Conservation (phyloP, 495 filamentous ascomycete species). For the Penicillium herquei region DNA sequence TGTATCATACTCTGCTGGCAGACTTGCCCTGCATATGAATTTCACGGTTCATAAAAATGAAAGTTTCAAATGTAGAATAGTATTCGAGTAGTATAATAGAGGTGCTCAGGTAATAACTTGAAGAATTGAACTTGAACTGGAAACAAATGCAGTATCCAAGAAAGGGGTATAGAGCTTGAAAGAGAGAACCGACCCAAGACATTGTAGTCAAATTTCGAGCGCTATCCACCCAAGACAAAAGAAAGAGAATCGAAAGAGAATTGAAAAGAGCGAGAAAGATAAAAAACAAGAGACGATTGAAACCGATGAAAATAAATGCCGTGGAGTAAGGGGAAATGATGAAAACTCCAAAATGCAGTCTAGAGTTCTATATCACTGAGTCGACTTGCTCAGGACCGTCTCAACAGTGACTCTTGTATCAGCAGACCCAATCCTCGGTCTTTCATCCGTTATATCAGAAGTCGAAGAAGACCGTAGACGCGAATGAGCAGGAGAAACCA, state of each 20-base stretch:
- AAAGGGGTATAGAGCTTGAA: slow-evolving; percentile 2
- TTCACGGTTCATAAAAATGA: too few relatives aligned
- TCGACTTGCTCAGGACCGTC: neutral
- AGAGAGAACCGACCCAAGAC: neutral
- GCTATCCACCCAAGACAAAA: neutral
- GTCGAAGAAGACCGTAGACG: neutral
- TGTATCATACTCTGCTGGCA: neutral
- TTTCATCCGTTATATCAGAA: neutral
- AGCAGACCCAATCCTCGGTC: neutral
- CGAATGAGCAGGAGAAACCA: neutral
- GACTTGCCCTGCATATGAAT: neutral
- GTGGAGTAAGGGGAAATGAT: too few relatives aligned
- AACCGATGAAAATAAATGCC: neutral
- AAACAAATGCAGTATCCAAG: neutral
- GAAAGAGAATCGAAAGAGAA: neutral
- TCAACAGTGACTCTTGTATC: slow-evolving; percentile 9
- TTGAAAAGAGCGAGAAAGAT: neutral
- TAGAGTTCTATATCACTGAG: neutral
- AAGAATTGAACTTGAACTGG: neutral
- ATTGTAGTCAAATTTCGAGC: neutral
- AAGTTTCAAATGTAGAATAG: too few relatives aligned
- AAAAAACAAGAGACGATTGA: neutral
- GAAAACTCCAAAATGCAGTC: too few relatives aligned
- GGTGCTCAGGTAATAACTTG: neutral
- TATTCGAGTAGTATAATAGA: neutral